Evolutionary conservation across 2,329 filamentous ascomycete genomes (phyloP), one percentile per base, ranked within the genome.

Genomic region (Raffaelea albimanens): DNA sequence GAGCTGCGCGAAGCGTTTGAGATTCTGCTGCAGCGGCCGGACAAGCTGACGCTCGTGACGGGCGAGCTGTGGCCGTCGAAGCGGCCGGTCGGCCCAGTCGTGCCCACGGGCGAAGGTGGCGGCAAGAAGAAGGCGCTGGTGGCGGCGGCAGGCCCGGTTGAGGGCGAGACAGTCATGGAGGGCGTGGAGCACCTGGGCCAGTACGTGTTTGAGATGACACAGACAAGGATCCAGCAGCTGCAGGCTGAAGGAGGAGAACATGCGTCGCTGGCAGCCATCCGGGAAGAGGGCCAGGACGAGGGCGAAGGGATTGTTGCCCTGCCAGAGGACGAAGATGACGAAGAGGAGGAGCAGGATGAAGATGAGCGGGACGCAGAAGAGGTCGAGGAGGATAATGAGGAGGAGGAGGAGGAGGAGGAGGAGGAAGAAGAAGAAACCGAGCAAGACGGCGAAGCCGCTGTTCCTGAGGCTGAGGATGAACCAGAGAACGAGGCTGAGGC

Each of bases 151-250:
- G 78, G 8, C 66, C 71, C 2, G 75, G 75, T 13, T 75, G 78
- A 57, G 14, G 34, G 5, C 7, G 34, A 7, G 18, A 16, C 13
- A 38, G 72, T 80, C 19, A 97, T 98, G 87, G 86, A 91, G 57
- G 80, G 85, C 31, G 83, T 97, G 1, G 91, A 98, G 69, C 93
- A 98, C 68, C 66, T 98, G 33, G 93, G 93, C 0, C 85, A 95
- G 66, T 98, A 96, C 63, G 91, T 98, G 20, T 95, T 80, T 62
- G 87, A 98, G 64, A 98, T 98, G 88, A 95, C 89, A 3, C 78
- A 84, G 42, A 78, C 75, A 1, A 73, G 66, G 58, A 54, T 77
- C 33, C 64, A 70, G 58, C 72, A 78, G 58, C 53, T 80, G 41
- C 65, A 69, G 44, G 64, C 58, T 10, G 71, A 67, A 44, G 47